phyloP scores from a whole-genome alignment of 139 green algal species.

The Chlamydomonas sp. region DNA sequence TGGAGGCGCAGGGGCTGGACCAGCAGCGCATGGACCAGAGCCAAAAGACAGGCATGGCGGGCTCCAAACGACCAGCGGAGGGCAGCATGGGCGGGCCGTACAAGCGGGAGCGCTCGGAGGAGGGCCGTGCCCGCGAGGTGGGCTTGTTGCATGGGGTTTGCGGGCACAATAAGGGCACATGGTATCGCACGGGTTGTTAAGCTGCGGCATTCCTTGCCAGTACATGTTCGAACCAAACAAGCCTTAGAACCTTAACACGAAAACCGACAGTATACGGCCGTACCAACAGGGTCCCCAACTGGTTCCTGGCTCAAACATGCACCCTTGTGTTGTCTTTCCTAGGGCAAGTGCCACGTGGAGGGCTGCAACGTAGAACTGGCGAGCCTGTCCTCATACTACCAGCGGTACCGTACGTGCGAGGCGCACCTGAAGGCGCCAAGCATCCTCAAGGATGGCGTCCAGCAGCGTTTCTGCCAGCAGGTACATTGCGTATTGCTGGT shows the following conservation, averaged over 20 bases:
- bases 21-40: background rate
- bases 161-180: background rate
- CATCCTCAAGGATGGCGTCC: conserved; percentile 65
- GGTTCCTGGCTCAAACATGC: no score
- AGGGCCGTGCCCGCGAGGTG: conserved; percentile 31
- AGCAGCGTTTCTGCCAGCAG: conserved; percentile 89
- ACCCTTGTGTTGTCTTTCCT: no score
- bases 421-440: conserved; percentile 58
- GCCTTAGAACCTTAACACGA: no score
- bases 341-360: conserved; percentile 62
- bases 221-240: no score
- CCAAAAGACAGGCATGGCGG: background rate
- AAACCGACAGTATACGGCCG: no score
- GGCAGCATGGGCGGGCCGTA: conserved; percentile 2
- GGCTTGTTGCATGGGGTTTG: background rate
- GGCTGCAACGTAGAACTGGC: conserved; percentile 56
- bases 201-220: no score
- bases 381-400: conserved; percentile 63
- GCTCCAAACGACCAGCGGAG: conserved; percentile 12
- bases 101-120: conserved; percentile 37
- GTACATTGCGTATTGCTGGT: no score
- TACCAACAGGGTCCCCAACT: no score
- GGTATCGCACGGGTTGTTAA: background rate
- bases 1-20: background rate
- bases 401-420: conserved; percentile 73